A percentile compares a stretch with the other conserved stretches of the same genome.
Conservation (phyloP, 169 alveolate genomes). For the Blepharisma undulans region DNA sequence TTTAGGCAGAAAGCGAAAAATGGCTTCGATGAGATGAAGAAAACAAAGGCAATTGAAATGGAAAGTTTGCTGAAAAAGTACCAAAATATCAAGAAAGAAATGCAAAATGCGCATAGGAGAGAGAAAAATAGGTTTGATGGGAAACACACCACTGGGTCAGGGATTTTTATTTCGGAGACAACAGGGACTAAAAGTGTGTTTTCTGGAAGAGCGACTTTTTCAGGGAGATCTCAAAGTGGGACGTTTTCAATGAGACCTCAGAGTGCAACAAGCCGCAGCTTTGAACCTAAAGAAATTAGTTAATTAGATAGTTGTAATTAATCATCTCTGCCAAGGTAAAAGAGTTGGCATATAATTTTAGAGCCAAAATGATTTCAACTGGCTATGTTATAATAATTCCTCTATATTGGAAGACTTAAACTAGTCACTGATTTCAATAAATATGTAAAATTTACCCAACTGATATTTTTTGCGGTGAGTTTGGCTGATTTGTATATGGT, state of each 20-base stretch:
- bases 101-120: background rate
- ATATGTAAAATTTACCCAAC: no score
- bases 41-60: slow-evolving; percentile 1
- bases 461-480: no score
- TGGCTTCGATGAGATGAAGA: slow-evolving; percentile 26
- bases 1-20: background rate
- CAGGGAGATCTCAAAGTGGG: background rate
- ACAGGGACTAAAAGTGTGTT: background rate
- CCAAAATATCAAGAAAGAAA: slow-evolving; percentile 21
- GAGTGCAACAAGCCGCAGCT: background rate
- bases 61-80: slow-evolving; percentile 19
- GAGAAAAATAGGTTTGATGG: slow-evolving; percentile 20
- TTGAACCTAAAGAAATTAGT: background rate
- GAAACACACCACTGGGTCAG: slow-evolving; percentile 6
- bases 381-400: no score
- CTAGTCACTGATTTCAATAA: no score
- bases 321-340: no score
- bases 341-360: no score
- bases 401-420: no score
- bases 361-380: no score
- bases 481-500: no score
- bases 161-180: background rate
- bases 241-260: background rate
- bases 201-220: background rate
- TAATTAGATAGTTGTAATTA: background rate